Evolutionary conservation across 129 eudicot species (phyloP), one percentile per base, ranked within the genome.

Genomic region (Artemisia argyi): DNA sequence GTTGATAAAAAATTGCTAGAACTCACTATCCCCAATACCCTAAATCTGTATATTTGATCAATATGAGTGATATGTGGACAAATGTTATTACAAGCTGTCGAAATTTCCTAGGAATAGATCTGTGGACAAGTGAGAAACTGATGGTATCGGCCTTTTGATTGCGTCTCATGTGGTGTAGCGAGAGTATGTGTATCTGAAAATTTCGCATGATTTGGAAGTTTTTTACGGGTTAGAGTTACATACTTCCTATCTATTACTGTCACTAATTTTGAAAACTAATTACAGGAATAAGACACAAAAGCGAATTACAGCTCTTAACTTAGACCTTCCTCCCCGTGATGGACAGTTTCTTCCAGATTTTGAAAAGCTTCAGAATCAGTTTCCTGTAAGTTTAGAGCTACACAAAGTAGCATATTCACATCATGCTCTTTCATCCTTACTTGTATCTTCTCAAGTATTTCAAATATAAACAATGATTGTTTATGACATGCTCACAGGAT

Each of bases 241-340:
- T 32, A n/a, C 55, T 11, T 51, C 16, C 55, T 51, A 51, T 51
- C 16, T 51, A 51, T n/a, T 61, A 46, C 28, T 49, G 73, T 3
- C 48, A 22, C 46, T 39, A 39, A 39, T 7, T 7, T 39, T 7
- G 11, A 7, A 7, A 7, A 19, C 59, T 14, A 70, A 66, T 22
- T 75, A 26, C 82, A 91, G 97, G 83, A 88, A 91, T 82, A 91
- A 88, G 79, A 66, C 97, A 64, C 96, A 85, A 79, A 91, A 88
- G 85, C 86, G 97, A 46, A 82, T 91, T 71, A 84, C 90, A 28
- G 97, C 97, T 48, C 77, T 84, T 44, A 39, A 39, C 10, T 11
- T 39, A 39, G 88, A 85, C 60, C 81, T 85, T 65, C 97, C 97
- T 65, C 97, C 97, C 39, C 78, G 81, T 8, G 83, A 91, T 69